A percentile compares a stretch with the other conserved stretches of the same genome.
These are phyloP conservation scores for Alternaria atra DNA, from an alignment of 2,329 filamentous ascomycete species.

Conservation along the genomic window DNA sequence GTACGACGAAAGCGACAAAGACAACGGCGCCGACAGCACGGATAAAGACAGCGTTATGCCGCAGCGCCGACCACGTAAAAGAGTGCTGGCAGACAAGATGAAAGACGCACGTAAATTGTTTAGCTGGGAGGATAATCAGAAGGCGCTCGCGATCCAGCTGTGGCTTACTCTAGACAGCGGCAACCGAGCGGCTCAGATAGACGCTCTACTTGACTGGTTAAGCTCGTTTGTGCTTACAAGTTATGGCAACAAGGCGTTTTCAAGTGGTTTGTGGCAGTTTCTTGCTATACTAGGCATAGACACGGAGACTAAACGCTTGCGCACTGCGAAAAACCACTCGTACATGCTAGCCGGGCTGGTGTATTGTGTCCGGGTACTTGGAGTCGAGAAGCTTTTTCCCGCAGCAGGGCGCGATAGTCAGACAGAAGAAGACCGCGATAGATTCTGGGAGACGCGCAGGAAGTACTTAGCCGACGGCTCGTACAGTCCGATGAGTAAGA, in stretches of 20 bases:
- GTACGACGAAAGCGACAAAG: constrained; percentile 9
- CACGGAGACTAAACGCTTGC: constrained; percentile 10
- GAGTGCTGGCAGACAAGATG: constrained; percentile 6
- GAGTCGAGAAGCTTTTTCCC: constrained; percentile 25
- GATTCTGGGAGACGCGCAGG: constrained; percentile 19
- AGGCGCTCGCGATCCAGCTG: constrained; percentile 17
- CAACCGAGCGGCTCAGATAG: constrained; percentile 2
- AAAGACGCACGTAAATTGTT: constrained; percentile 22
- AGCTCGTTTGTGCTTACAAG: constrained; percentile 11
- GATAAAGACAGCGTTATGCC: constrained; percentile 10
- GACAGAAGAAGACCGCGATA: constrained; percentile 19
- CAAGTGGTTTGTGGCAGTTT: constrained; percentile 1
- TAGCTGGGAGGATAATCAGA: constrained; percentile 15
- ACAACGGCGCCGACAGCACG: constrained; percentile 4
- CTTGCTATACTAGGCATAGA: constrained; percentile 5
- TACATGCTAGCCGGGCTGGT: constrained; percentile 29
- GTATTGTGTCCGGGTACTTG: constrained; percentile 28
- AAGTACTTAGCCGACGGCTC: constrained; percentile 28
- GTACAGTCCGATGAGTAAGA: constrained; percentile 31
- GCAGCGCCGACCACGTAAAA: background rate
- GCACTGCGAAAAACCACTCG: constrained; percentile 20
- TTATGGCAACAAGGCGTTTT: background rate
- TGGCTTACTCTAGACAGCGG: constrained; percentile 10
- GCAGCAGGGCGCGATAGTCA: constrained; percentile 8
- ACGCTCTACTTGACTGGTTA: constrained; percentile 7